Evolutionary conservation across 345 rosid genomes (phyloP).

Genomic region (Melaleuca quinquenervia): DNA sequence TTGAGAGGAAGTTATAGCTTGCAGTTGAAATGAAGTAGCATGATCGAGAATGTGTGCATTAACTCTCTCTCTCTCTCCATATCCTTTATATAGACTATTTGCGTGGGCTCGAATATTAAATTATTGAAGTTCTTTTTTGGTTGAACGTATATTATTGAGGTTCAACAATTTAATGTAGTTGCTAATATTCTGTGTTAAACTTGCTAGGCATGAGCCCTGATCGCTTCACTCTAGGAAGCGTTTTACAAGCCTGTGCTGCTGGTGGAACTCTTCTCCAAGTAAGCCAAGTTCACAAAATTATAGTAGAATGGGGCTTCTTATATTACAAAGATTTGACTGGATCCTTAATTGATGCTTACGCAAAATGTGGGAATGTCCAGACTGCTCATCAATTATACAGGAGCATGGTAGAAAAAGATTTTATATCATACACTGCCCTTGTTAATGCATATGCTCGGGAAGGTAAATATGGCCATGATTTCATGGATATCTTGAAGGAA

Average conservation of each 20-base stretch:
- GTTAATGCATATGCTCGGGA: conserved; percentile 42
- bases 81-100: background rate
- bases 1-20: background rate
- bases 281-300: conserved; percentile 42
- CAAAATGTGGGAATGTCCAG: conserved; percentile 40
- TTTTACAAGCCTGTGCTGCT: conserved; percentile 42
- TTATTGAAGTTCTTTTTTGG: background rate
- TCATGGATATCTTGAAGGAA: conserved; percentile 46
- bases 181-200: background rate
- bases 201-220: conserved; percentile 45
- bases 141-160: background rate
- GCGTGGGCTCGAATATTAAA: background rate
- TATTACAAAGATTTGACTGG: conserved; percentile 28
- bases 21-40: background rate
- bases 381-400: conserved; percentile 31
- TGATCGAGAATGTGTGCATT: background rate
- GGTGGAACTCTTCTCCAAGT: conserved; percentile 19
- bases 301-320: conserved; percentile 32
- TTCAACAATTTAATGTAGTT: background rate
- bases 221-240: conserved; percentile 51
- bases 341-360: conserved; percentile 50
- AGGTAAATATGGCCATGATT: conserved; percentile 11
- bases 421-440: conserved; percentile 52
- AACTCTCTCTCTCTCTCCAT: background rate
- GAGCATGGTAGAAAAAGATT: conserved; percentile 31